Conservation (phyloP, 768 basidiomycete species). For the Lentinula sp. region DNA sequence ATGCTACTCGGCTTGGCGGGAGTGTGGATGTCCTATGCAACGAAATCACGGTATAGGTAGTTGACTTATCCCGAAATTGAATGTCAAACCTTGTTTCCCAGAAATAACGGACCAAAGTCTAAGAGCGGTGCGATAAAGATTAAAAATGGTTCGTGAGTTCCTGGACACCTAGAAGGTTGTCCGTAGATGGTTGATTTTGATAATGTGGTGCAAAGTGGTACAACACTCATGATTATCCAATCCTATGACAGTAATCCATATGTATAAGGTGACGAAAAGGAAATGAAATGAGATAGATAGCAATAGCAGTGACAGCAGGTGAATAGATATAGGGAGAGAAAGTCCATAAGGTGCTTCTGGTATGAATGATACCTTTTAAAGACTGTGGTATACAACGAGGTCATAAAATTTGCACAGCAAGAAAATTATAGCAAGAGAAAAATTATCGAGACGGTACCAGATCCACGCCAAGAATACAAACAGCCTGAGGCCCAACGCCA, state of each 20-base stretch:
- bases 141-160: constrained; percentile 2
- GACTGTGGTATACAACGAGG: constrained; percentile 3
- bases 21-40: constrained; percentile 24
- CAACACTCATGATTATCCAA: neutral
- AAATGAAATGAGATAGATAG: constrained; percentile 9
- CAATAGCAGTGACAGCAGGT: constrained; percentile 19
- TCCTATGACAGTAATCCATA: constrained; percentile 22
- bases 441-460: constrained; percentile 7
- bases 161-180: neutral
- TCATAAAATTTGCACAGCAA: constrained; percentile 5
- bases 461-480: neutral
- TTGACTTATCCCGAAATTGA: neutral
- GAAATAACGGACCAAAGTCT: constrained; percentile 1
- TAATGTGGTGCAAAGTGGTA: neutral
- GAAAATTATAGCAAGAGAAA: constrained; percentile 7
- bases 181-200: neutral
- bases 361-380: constrained; percentile 1
- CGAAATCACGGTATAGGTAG: neutral
- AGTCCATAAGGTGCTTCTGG: neutral
- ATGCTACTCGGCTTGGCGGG: constrained; percentile 33
- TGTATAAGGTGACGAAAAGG: constrained; percentile 29
- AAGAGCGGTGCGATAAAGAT: neutral
- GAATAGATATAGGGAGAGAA: constrained; percentile 16
- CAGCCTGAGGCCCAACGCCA: constrained; percentile 3
- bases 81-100: constrained; percentile 4